Percentiles rank a stretch among this genome's conserved stretches.
Evolutionary conservation across 1,284 basidiomycete species (phyloP).

Genomic region (Puccinia polysora): DNA sequence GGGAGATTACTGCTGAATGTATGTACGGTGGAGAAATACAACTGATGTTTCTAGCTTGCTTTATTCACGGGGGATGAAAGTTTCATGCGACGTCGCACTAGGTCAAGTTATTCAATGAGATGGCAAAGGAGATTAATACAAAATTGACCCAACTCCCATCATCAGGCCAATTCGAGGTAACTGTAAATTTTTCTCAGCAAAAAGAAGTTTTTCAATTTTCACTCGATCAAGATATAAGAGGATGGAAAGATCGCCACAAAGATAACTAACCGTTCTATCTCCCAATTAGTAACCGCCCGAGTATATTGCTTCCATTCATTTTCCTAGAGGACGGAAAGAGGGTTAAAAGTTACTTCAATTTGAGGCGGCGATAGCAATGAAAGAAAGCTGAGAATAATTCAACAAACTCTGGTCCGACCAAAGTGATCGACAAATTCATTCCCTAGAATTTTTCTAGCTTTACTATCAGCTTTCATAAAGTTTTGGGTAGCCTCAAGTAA

Average conservation of each 20-base stretch:
- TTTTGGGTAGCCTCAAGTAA: constrained; percentile 25
- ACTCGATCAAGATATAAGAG: too few species aligned
- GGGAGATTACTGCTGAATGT: too few species aligned
- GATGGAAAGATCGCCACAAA: background rate
- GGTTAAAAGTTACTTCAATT: background rate
- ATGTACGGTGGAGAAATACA: too few species aligned
- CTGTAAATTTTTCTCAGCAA: background rate
- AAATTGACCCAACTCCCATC: too few species aligned
- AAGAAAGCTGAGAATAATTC: background rate
- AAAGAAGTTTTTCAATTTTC: constrained; percentile 45
- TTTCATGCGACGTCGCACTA: too few species aligned
- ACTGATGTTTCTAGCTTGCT: too few species aligned
- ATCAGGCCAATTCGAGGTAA: constrained; percentile 27
- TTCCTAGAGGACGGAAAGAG: constrained; percentile 3
- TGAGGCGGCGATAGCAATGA: too few species aligned
- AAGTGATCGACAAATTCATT: constrained; percentile 35
- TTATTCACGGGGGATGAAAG: too few species aligned
- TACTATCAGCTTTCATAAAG: constrained; percentile 40
- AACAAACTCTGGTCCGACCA: constrained; percentile 27
- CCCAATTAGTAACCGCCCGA: constrained; percentile 42
- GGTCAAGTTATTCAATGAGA: too few species aligned
- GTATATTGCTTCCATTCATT: constrained; percentile 42
- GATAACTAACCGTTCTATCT: constrained; percentile 32
- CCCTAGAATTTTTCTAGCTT: constrained; percentile 26
- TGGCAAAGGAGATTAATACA: too few species aligned